Evolutionary conservation across 805 yeast species (phyloP).

Genomic region (Saccharomyces mikatae): DNA sequence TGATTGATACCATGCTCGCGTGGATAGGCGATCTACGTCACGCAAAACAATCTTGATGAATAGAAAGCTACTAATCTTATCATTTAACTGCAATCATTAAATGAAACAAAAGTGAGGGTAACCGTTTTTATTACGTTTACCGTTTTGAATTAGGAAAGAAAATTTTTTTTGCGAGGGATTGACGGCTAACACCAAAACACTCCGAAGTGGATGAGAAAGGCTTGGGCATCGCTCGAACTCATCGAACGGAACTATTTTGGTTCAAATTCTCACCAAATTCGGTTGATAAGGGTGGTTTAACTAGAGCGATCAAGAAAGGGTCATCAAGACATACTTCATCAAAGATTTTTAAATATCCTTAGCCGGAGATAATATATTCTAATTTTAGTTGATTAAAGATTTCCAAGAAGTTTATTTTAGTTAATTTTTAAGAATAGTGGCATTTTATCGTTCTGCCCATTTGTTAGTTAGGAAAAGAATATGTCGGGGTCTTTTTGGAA

Average conservation of each 20-base stretch:
- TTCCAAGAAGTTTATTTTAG: not conserved
- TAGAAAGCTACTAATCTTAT: not conserved
- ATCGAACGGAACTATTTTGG: not conserved
- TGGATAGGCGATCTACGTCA: conserved; percentile 9
- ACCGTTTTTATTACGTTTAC: not conserved
- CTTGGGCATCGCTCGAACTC: not conserved
- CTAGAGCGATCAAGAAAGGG: not conserved
- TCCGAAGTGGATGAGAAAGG: not conserved
- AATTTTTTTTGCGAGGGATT: not conserved
- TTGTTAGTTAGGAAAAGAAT: not conserved
- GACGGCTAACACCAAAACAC: not conserved
- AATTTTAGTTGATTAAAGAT: not conserved
- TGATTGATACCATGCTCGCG: conserved; percentile 15
- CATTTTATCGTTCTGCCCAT: not conserved
- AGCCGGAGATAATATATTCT: not conserved
- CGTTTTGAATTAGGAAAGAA: not conserved
- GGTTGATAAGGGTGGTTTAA: not conserved
- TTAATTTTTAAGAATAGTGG: not conserved
- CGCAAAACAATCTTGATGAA: not conserved
- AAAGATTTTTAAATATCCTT: not conserved
- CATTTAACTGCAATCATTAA: not conserved
- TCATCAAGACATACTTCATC: not conserved
- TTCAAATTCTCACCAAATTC: not conserved
- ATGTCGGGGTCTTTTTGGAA: conserved; percentile 52
- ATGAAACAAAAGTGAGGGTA: not conserved